Conservation (phyloP, 2,329 filamentous ascomycete genomes). For the Fusarium pseudoanthophilum region DNA sequence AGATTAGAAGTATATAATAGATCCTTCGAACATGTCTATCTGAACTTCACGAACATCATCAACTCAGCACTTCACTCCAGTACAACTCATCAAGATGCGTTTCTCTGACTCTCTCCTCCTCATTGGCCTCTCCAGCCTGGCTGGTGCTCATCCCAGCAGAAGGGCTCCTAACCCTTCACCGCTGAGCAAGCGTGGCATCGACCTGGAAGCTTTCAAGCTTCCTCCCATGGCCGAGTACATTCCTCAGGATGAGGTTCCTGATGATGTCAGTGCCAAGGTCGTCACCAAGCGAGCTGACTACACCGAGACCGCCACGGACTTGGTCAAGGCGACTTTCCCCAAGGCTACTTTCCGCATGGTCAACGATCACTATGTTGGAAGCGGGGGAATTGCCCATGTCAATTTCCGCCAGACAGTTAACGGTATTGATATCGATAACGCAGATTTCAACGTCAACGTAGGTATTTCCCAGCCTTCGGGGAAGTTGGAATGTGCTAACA, state of each 20-base stretch:
- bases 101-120: constrained; percentile 43
- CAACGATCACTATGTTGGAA: constrained; percentile 64
- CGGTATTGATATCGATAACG: constrained; percentile 69
- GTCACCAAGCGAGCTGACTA: constrained; percentile 49
- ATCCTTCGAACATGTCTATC: rapidly evolving
- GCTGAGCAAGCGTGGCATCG: constrained; percentile 47
- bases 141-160: constrained; percentile 48
- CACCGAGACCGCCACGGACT: constrained; percentile 56
- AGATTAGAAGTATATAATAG: background rate
- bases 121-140: constrained; percentile 50
- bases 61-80: background rate
- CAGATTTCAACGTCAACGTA: constrained; percentile 70
- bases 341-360: constrained; percentile 60
- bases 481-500: background rate
- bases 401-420: constrained; percentile 69
- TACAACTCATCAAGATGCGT: constrained; percentile 43
- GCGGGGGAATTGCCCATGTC: constrained; percentile 66
- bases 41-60: background rate
- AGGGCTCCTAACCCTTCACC: constrained; percentile 38
- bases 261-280: constrained; percentile 37
- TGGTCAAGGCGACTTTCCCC: constrained; percentile 54
- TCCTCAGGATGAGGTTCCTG: constrained; percentile 29
- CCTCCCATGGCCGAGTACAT: constrained; percentile 48
- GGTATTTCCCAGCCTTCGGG: constrained; percentile 34
- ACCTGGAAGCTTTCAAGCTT: constrained; percentile 49